Evolutionary conservation across 2,329 filamentous ascomycete species (phyloP), one percentile per base, ranked within the genome.

Genomic region (Fusarium tricinctum): DNA sequence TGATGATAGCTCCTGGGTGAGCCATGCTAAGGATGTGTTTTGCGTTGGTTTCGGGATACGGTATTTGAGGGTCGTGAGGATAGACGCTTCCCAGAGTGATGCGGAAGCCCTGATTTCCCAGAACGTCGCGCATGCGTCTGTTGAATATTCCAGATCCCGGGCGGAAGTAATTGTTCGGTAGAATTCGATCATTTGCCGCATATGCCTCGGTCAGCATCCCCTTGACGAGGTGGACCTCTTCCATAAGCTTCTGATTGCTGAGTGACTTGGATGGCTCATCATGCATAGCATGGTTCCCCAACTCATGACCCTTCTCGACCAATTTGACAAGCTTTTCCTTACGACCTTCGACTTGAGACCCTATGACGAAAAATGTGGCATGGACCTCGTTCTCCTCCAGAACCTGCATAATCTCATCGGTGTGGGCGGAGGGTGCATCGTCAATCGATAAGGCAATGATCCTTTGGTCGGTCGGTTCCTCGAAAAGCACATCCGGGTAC

Each of bases 341-440:
- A 28, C 82, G 78, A 3, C 85, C 87, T 0, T 82, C 70, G 12
- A 93, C 89, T 80, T 97, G 93, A 4, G 85, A 86, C 10, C 94
- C 94, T 72, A 97, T 97, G 32, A 97, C 85, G 78, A 97, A 97
- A 78, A 97, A 96, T 0, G 94, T 97, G 0, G 94, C 94, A 20
- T 84, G 87, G 15, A 91, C 92, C 58, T 86, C 84, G 74, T 93
- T 85, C 23, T 83, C 82, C 53, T 83, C 81, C n/a, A 97, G 83
- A 0, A 92, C 80, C 43, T 88, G 80, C 55, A 94, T 81, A 61
- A 97, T 94, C 57, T 89, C 87, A 44, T 79, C 75, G 3, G 94
- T 97, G 77, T 92, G 85, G 43, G 85, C 79, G 3, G 91, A 94
- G 0, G 94, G 94, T 28, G 89, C 91, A 79, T 97, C 94, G 81